Evolutionary conservation across 2,329 filamentous ascomycete genomes (phyloP), one percentile per base, ranked within the genome.

Genomic region (Sarocladium oryzae): DNA sequence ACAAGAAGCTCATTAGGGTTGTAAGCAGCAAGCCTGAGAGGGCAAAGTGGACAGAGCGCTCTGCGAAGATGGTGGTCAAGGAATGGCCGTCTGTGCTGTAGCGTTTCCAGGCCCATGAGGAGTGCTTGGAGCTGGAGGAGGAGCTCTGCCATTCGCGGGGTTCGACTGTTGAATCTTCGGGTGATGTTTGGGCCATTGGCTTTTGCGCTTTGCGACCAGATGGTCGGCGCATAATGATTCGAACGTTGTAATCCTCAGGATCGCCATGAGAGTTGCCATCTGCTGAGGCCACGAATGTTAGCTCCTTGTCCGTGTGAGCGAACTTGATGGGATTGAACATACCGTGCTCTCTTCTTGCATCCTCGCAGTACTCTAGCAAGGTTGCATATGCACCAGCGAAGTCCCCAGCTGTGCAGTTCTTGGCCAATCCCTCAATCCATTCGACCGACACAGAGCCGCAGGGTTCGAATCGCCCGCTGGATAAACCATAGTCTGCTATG

Each of bases 31-130:
- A 23, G 21, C 40, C 40, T 16, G 40, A 45, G 40, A 45, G 21
- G 40, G 40, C 40, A 20, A 45, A 45, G 40, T 23, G 40, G 23
- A 45, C 40, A 20, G 40, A 26, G 13, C 40, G 40, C 23, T 45
- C 40, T 11, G 40, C 40, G 24, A 45, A 45, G 15, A 45, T 26
- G 23, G 11, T 45, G 21, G n/a, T 18, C 13, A 45, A 20, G 40
- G 23, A 45, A 23, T 26, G 28, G 21, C 21, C 40, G n/a, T 45
- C 24, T 26, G 23, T 3, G 6, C 8, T 20, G 13, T 9, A 13
- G 24, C 4, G 4, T 28, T 45, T n/a, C 21, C 40, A 18, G 11
- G 23, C 15, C 40, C 21, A 26, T 9, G 24, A 11, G 8, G 26
- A 18, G 20, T 28, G 24, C n/a, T 45, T 45, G 40, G 40, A 45